phyloP scores from a whole-genome alignment of 1,139 yeast genomes.

The Citeromyces siamensis region DNA sequence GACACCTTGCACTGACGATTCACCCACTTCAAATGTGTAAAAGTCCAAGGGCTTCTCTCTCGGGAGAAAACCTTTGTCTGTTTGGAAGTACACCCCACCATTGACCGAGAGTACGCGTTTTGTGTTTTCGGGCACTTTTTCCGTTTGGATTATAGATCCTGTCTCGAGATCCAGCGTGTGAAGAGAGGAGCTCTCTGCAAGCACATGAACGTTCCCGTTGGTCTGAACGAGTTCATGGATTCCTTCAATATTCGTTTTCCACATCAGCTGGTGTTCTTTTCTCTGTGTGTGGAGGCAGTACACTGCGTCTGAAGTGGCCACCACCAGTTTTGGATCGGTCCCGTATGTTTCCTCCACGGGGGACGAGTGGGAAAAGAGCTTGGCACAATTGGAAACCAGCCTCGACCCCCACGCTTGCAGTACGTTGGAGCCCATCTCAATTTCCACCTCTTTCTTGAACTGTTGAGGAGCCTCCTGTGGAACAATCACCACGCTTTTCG shows the following conservation, averaged over 20 bases:
- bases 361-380: slow-evolving; percentile 10
- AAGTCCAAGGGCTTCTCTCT: neutral
- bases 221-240: slow-evolving; percentile 7
- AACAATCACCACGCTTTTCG: neutral
- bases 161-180: neutral
- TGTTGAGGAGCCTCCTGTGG: neutral
- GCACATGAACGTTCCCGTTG: neutral
- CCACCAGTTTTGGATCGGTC: slow-evolving; percentile 31
- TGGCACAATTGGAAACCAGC: slow-evolving; percentile 22
- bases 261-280: slow-evolving; percentile 22
- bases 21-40: neutral
- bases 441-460: slow-evolving; percentile 18
- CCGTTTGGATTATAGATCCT: neutral
- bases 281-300: slow-evolving; percentile 29
- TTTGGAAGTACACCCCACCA: neutral
- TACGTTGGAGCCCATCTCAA: slow-evolving; percentile 25
- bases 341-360: slow-evolving; percentile 25
- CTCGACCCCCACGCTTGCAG: slow-evolving; percentile 30
- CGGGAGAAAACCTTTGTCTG: neutral
- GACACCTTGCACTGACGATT: neutral
- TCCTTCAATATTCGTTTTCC: slow-evolving; percentile 25
- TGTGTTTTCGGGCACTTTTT: neutral
- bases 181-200: neutral
- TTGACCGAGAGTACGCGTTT: neutral
- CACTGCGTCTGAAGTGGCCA: slow-evolving; percentile 28